phyloP scores from a whole-genome alignment of 2,329 filamentous ascomycete species.

The Purpureocillium takamizusanense region DNA sequence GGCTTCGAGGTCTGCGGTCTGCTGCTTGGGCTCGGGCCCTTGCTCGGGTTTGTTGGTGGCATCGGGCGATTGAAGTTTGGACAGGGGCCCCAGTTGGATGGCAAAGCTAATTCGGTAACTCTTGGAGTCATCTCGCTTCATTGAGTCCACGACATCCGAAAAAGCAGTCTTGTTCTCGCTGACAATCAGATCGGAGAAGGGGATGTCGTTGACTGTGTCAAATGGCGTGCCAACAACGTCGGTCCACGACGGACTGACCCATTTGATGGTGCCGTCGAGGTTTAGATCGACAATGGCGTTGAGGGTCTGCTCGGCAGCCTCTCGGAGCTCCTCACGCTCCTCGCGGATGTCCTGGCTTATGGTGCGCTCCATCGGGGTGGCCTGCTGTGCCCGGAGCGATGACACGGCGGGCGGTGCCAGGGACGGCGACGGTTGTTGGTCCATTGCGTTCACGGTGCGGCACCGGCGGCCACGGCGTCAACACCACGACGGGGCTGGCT shows the following conservation, averaged over 20 bases:
- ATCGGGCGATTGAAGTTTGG: constrained; percentile 47
- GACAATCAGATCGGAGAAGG: constrained; percentile 72
- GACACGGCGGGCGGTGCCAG: constrained; percentile 45
- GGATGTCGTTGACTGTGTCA: constrained; percentile 63
- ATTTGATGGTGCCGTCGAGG: constrained; percentile 81
- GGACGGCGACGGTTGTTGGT: constrained; percentile 19
- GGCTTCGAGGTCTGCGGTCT: constrained; percentile 71
- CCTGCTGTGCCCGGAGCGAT: constrained; percentile 40
- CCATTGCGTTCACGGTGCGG: constrained; percentile 28
- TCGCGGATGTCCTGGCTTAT: constrained; percentile 86
- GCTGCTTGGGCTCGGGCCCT: constrained; percentile 24
- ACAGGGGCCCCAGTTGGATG: constrained; percentile 59
- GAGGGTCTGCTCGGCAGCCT: constrained; percentile 90
- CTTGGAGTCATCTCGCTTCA: constrained; percentile 86
- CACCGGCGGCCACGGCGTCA: too few species aligned
- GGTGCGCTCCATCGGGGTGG: constrained; percentile 50
- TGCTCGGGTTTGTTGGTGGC: constrained; percentile 27
- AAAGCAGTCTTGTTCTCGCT: constrained; percentile 73
- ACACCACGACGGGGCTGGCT: too few species aligned
- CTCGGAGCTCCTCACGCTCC: constrained; percentile 85
- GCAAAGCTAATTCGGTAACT: constrained; percentile 85
- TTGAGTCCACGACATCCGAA: constrained; percentile 72
- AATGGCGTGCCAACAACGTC: constrained; percentile 79
- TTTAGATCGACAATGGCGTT: constrained; percentile 95
- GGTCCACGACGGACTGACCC: constrained; percentile 93